A percentile compares a stretch with the other conserved stretches of the same genome.
Conservation (phyloP, 2,329 filamentous ascomycete genomes). For the Penicillium griseofulvum region DNA sequence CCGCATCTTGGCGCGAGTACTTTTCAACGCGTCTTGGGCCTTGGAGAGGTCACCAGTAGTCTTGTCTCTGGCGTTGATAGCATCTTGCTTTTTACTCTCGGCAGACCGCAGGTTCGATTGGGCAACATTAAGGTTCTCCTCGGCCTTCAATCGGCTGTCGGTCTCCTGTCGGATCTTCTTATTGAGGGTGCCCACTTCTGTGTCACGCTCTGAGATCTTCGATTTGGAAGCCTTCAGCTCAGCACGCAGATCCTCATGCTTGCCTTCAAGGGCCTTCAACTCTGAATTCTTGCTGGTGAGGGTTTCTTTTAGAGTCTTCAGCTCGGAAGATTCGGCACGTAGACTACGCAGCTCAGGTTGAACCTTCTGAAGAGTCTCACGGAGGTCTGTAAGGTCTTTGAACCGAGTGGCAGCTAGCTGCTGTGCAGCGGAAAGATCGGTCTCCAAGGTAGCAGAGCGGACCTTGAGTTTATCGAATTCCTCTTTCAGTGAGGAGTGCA, state of each 20-base stretch:
- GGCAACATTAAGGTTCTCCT: conserved; percentile 72
- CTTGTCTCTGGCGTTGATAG: conserved; percentile 70
- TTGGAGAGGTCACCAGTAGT: conserved; percentile 66
- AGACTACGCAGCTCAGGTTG: conserved; percentile 82
- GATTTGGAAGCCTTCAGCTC: conserved; percentile 71
- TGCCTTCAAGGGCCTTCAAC: conserved; percentile 72
- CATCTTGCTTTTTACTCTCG: conserved; percentile 76
- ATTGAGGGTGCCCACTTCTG: conserved; percentile 72
- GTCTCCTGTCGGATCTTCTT: conserved; percentile 76
- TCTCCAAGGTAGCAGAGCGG: conserved; percentile 68
- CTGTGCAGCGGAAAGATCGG: conserved; percentile 80
- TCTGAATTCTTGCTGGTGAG: conserved; percentile 62
- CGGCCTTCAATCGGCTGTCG: conserved; percentile 66
- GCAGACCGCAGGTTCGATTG: conserved; percentile 74
- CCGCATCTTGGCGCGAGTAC: conserved; percentile 57
- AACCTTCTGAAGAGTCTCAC: conserved; percentile 75
- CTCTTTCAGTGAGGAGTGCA: conserved; percentile 54
- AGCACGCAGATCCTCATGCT: conserved; percentile 74
- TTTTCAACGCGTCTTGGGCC: conserved; percentile 67
- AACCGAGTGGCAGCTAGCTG: conserved; percentile 83
- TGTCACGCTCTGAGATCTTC: conserved; percentile 69
- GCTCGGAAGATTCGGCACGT: conserved; percentile 69
- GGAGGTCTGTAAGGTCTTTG: conserved; percentile 79
- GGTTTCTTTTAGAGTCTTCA: conserved; percentile 75
- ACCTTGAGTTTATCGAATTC: conserved; percentile 71